A percentile compares a stretch with the other conserved stretches of the same genome.
These are phyloP conservation scores for Nannochloris sp. DNA, from an alignment of 139 green algal species.

Conservation along the genomic window DNA sequence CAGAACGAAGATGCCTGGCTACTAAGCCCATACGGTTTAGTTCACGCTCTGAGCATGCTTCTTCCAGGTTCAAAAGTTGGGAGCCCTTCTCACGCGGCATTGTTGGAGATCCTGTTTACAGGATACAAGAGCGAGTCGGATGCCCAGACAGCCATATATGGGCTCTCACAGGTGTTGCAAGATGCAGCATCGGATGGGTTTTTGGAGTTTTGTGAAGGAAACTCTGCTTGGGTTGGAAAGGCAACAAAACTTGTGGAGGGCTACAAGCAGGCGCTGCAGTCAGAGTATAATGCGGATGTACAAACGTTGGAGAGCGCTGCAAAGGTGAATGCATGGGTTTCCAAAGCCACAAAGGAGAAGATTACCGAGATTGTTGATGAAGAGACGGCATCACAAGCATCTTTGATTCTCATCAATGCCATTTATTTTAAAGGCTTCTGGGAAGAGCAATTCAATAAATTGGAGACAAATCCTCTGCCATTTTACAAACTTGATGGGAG, in stretches of 20 bases:
- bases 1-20: not conserved
- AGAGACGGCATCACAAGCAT: not conserved
- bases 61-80: conserved; percentile 17
- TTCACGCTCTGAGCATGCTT: conserved; percentile 26
- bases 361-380: conserved; percentile 24
- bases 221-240: conserved; percentile 13
- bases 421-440: conserved; percentile 34
- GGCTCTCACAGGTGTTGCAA: not conserved
- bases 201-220: conserved; percentile 13
- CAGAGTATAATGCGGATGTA: conserved; percentile 2
- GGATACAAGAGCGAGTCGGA: not conserved
- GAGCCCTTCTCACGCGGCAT: conserved; percentile 8
- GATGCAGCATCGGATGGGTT: conserved; percentile 2
- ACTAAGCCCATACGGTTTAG: conserved; percentile 22
- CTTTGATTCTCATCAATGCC: conserved; percentile 23
- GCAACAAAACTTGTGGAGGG: not conserved
- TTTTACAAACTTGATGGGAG: conserved; percentile 7
- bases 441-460: conserved; percentile 23
- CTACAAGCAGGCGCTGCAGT: conserved; percentile 1
- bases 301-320: not conserved
- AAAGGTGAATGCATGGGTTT: conserved; percentile 22
- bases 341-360: conserved; percentile 15
- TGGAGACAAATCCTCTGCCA: conserved; percentile 8
- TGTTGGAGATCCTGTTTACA: conserved; percentile 2
- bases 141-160: not conserved